Percentiles rank a stretch among this genome's conserved stretches.
Evolutionary conservation across 805 yeast genomes (phyloP).

Genomic region (Saturnispora diversa): DNA sequence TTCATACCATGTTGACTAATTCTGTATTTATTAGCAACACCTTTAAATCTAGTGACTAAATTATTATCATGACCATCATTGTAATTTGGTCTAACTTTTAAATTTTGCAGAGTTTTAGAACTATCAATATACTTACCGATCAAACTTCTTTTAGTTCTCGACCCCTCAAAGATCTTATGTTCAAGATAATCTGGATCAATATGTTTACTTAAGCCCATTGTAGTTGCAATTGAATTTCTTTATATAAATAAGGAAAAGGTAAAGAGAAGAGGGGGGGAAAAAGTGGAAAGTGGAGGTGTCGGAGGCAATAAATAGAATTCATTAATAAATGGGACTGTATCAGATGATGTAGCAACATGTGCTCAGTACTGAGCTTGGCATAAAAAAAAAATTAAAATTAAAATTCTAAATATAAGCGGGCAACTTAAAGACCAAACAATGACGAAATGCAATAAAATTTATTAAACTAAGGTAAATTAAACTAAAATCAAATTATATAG

Average conservation of each 20-base stretch:
- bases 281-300: not conserved
- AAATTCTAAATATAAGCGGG: too few relatives aligned
- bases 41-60: constrained; percentile 29
- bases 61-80: not conserved
- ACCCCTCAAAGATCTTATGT: constrained; percentile 24
- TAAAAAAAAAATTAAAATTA: too few relatives aligned
- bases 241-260: not conserved
- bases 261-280: not conserved
- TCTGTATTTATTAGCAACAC: constrained; percentile 42
- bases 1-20: constrained; percentile 52
- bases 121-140: constrained; percentile 17
- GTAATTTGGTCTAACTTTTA: constrained; percentile 3
- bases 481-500: constrained; percentile 5
- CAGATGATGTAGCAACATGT: too few relatives aligned
- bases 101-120: constrained; percentile 16
- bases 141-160: constrained; percentile 10
- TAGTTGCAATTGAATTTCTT: not conserved
- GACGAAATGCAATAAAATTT: too few relatives aligned
- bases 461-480: not conserved
- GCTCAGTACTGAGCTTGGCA: too few relatives aligned
- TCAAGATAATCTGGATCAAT: constrained; percentile 39
- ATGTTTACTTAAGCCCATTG: constrained; percentile 40
- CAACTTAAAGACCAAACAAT: too few relatives aligned
- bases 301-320: too few relatives aligned
- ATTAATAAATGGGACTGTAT: too few relatives aligned